Conservation (phyloP, 768 basidiomycete genomes). For the Agaricus bisporus region DNA sequence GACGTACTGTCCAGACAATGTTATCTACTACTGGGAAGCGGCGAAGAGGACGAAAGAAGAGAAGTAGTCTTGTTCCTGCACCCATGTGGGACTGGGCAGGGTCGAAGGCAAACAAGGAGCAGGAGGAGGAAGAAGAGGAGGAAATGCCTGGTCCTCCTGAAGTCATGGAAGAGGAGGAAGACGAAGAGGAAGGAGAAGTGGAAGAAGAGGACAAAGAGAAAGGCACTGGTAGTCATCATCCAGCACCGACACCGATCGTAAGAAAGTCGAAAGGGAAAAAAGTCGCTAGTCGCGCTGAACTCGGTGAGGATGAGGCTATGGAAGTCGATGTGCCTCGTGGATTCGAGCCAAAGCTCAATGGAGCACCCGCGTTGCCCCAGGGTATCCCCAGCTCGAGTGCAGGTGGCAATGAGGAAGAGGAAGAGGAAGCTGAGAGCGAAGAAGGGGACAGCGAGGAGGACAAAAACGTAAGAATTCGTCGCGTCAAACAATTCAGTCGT, state of each 20-base stretch:
- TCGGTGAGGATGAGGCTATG: constrained; percentile 15
- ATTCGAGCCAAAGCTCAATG: background rate
- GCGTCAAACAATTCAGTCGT: constrained; percentile 9
- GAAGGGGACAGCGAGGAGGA: constrained; percentile 13
- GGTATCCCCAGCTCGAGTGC: constrained; percentile 5
- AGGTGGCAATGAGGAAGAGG: constrained; percentile 12
- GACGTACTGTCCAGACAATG: constrained; percentile 6
- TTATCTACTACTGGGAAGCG: constrained; percentile 19
- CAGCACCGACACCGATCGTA: constrained; percentile 12
- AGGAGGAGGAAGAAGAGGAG: constrained; percentile 46
- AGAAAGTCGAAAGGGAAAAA: constrained; percentile 10
- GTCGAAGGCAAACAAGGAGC: constrained; percentile 25
- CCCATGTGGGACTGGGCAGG: constrained; percentile 88
- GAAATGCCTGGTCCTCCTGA: constrained; percentile 49
- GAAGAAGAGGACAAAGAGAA: constrained; percentile 3
- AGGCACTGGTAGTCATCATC: background rate
- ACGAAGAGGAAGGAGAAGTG: constrained; percentile 30
- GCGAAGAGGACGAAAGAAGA: constrained; percentile 38
- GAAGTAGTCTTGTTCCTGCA: constrained; percentile 67
- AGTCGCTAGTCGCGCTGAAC: constrained; percentile 1
- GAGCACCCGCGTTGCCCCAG: background rate
- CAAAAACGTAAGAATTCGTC: constrained; percentile 6
- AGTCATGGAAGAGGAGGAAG: constrained; percentile 56
- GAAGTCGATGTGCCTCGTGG: constrained; percentile 7
- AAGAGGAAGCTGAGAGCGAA: constrained; percentile 12